Percentiles rank a stretch among this genome's conserved stretches.
phyloP scores from a whole-genome alignment of 129 eudicot genomes.

The Flaveria linearis region DNA sequence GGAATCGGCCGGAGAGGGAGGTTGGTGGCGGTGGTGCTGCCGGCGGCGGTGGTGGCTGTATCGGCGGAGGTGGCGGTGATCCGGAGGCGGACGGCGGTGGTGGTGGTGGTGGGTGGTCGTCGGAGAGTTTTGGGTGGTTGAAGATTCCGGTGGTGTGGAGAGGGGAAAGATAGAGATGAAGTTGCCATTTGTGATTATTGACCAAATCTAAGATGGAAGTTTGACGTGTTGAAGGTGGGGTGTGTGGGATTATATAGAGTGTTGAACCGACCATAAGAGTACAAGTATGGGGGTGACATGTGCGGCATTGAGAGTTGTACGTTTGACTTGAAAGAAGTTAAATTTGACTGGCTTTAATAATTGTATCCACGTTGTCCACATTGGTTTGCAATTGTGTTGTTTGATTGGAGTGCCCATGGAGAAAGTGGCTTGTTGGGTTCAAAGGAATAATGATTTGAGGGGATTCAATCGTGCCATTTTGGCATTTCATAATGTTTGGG shows the following conservation, averaged over 20 bases:
- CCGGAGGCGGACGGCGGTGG: background rate
- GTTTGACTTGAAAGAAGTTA: constrained; percentile 30
- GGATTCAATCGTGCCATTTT: constrained; percentile 1
- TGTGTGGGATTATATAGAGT: constrained; percentile 25
- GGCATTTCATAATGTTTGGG: background rate
- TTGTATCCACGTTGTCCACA: constrained; percentile 30
- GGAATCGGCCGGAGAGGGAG: constrained; percentile 65
- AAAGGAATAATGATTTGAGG: constrained; percentile 4
- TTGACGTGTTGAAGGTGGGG: background rate
- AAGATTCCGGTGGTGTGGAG: constrained; percentile 19
- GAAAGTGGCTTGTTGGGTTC: constrained; percentile 27
- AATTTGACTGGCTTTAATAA: constrained; percentile 33
- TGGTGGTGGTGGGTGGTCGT: constrained; percentile 2
- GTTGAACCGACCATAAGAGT: constrained; percentile 27
- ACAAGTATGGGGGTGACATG: constrained; percentile 3
- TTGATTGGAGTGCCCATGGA: background rate
- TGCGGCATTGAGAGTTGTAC: constrained; percentile 13
- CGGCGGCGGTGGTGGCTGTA: constrained; percentile 17
- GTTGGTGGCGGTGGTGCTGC: constrained; percentile 16
- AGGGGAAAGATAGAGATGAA: constrained; percentile 34
- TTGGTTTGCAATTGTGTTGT: background rate
- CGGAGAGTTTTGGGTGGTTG: background rate
- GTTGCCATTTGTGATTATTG: constrained; percentile 29
- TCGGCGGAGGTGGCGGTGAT: constrained; percentile 37
- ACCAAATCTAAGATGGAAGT: constrained; percentile 25